Percentiles rank a stretch among this genome's conserved stretches.
Conservation (phyloP, 2,329 filamentous ascomycete species). For the Blastomyces gilchristii region DNA sequence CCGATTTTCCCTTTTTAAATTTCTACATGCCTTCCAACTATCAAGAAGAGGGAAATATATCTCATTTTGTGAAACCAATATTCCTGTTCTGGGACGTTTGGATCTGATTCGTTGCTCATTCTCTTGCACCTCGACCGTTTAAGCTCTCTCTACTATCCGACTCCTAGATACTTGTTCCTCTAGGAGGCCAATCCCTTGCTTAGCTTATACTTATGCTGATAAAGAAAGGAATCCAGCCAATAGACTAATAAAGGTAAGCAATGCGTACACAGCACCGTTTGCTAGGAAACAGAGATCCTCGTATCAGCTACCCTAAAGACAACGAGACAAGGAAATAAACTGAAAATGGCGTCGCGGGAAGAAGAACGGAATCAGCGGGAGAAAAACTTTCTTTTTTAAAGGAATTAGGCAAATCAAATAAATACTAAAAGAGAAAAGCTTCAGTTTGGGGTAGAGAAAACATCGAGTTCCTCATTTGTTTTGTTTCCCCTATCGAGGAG, state of each 20-base stretch:
- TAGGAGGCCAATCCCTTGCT: neutral
- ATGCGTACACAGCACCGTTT: neutral
- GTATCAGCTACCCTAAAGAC: constrained; percentile 2
- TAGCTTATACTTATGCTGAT: neutral
- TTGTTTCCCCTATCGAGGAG: neutral
- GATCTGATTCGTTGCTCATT: neutral
- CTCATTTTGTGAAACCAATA: neutral
- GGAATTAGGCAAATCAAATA: neutral
- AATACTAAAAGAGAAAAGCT: neutral
- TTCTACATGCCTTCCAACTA: neutral
- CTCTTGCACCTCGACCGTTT: neutral
- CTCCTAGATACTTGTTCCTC: neutral
- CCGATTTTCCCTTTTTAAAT: neutral
- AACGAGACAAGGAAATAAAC: neutral
- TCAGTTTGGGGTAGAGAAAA: neutral
- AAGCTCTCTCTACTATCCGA: neutral
- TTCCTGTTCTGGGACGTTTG: neutral
- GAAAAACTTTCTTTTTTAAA: neutral
- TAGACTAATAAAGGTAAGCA: constrained; percentile 3
- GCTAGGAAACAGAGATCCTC: neutral
- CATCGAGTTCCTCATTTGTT: neutral
- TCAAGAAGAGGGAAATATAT: neutral
- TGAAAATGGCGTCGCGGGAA: neutral
- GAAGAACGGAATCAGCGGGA: neutral
- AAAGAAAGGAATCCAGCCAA: neutral